A percentile compares a stretch with the other conserved stretches of the same genome.
Conservation (phyloP, 2,329 filamentous ascomycete species). For the Penicillium brevicompactum region DNA sequence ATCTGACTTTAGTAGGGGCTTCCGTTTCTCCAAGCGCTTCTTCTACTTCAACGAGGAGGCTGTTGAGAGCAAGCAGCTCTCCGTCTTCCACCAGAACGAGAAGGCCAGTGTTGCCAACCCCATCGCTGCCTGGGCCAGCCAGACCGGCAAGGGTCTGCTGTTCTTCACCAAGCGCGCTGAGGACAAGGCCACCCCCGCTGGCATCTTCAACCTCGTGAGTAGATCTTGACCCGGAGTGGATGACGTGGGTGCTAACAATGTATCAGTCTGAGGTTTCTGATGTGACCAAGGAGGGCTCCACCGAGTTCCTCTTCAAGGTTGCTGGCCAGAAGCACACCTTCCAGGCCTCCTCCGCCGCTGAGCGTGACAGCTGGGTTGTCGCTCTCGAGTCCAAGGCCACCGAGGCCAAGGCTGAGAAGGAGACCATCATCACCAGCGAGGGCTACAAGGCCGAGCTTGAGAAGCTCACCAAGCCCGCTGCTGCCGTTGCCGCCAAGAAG, state of each 20-base stretch:
- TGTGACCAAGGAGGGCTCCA: constrained; percentile 71
- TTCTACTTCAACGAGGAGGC: constrained; percentile 82
- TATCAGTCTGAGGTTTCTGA: constrained; percentile 67
- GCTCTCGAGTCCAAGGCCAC: constrained; percentile 81
- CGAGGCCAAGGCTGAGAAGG: constrained; percentile 62
- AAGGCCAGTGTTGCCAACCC: constrained; percentile 79
- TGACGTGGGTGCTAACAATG: constrained; percentile 30
- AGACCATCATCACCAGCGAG: constrained; percentile 74
- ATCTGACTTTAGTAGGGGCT: constrained; percentile 62
- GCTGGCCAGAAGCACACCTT: constrained; percentile 91
- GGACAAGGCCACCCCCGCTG: constrained; percentile 78
- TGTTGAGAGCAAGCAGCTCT: constrained; percentile 72
- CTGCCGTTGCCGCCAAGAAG: constrained; percentile 34
- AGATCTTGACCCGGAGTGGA: background rate
- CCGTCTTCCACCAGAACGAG: constrained; percentile 80
- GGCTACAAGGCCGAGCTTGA: constrained; percentile 85
- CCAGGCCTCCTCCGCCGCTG: constrained; percentile 72
- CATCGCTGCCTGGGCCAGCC: constrained; percentile 82
- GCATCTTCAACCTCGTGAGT: constrained; percentile 83
- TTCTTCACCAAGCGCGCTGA: constrained; percentile 83
- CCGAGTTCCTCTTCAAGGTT: constrained; percentile 84
- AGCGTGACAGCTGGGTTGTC: constrained; percentile 91
- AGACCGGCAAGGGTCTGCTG: constrained; percentile 93
- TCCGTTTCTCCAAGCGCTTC: constrained; percentile 89
- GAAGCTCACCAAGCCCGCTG: constrained; percentile 58